Evolutionary conservation across 2,329 filamentous ascomycete species (phyloP).

Genomic region (Trichophyton verrucosum): DNA sequence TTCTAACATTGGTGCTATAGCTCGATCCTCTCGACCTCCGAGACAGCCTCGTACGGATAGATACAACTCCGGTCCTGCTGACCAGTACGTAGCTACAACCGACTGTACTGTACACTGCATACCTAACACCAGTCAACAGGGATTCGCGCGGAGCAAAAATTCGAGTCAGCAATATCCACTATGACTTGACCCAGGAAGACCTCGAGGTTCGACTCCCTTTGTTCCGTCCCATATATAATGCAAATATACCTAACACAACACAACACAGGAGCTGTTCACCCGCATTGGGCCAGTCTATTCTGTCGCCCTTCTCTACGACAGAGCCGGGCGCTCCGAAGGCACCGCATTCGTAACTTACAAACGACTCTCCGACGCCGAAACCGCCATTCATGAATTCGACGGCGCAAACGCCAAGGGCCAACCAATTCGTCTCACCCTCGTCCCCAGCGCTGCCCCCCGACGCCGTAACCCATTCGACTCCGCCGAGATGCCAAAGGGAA

Average conservation of each 20-base stretch:
- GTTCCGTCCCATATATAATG: constrained; percentile 10
- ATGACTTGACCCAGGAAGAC: constrained; percentile 76
- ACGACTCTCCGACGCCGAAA: constrained; percentile 54
- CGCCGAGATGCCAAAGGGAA: constrained; percentile 41
- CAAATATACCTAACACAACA: constrained; percentile 12
- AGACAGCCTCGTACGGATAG: constrained; percentile 24
- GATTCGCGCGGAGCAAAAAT: constrained; percentile 52
- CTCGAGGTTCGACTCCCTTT: constrained; percentile 47
- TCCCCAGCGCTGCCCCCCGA: constrained; percentile 31
- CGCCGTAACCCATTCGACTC: constrained; percentile 39
- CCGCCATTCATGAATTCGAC: constrained; percentile 69
- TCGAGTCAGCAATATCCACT: constrained; percentile 81
- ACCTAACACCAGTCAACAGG: not conserved
- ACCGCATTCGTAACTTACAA: constrained; percentile 74
- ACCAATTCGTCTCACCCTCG: constrained; percentile 61
- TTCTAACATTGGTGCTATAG: constrained; percentile 17
- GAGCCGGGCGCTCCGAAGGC: constrained; percentile 76
- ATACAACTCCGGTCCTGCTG: constrained; percentile 18
- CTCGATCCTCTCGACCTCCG: constrained; percentile 33
- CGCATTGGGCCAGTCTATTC: constrained; percentile 60
- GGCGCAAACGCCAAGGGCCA: constrained; percentile 84
- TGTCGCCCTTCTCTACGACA: constrained; percentile 67
- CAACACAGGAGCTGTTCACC: constrained; percentile 59
- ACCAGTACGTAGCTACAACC: not conserved
- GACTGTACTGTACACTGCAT: not conserved